These are phyloP conservation scores for Uronychia binucleata DNA, from an alignment of 73 alveolate genomes.

Conservation along the genomic window DNA sequence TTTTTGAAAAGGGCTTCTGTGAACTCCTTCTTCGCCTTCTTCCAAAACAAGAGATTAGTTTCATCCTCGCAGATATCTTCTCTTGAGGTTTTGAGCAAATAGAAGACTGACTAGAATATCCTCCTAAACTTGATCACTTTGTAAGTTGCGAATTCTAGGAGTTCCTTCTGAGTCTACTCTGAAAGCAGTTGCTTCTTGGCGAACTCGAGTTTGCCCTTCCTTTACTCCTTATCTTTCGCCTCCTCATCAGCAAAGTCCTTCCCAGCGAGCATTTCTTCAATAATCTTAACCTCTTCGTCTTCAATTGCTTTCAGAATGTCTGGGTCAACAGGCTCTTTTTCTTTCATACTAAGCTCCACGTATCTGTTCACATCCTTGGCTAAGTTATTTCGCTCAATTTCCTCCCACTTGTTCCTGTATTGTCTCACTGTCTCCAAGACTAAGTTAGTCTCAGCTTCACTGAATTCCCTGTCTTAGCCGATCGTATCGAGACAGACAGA, in stretches of 20 bases:
- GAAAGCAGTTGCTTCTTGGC: constrained; percentile 36
- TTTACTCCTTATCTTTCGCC: constrained; percentile 60
- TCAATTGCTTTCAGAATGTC: constrained; percentile 8
- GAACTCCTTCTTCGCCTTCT: constrained; percentile 71
- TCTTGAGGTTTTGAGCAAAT: constrained; percentile 51
- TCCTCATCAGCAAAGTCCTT: constrained; percentile 80
- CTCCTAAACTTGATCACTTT: constrained; percentile 69
- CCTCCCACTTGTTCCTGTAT: constrained; percentile 81
- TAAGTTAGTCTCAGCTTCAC: constrained; percentile 73
- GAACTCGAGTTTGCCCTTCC: constrained; percentile 63
- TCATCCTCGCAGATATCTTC: constrained; percentile 69
- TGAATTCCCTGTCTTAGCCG: constrained; percentile 85
- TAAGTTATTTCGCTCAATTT: constrained; percentile 76
- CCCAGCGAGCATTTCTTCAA: constrained; percentile 46
- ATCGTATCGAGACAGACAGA: constrained; percentile 86
- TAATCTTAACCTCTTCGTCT: constrained; percentile 11
- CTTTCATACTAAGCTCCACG: constrained; percentile 60
- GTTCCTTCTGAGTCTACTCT: constrained; percentile 5
- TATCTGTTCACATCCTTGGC: constrained; percentile 76
- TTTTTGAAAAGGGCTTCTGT: constrained; percentile 56
- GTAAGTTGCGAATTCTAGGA: constrained; percentile 44
- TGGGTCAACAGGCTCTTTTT: constrained; percentile 57
- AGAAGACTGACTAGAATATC: constrained; percentile 67
- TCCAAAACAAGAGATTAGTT: constrained; percentile 87
- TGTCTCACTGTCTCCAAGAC: constrained; percentile 77